phyloP scores from a whole-genome alignment of 2,329 filamentous ascomycete species.

The Hypoxylon sp. region DNA sequence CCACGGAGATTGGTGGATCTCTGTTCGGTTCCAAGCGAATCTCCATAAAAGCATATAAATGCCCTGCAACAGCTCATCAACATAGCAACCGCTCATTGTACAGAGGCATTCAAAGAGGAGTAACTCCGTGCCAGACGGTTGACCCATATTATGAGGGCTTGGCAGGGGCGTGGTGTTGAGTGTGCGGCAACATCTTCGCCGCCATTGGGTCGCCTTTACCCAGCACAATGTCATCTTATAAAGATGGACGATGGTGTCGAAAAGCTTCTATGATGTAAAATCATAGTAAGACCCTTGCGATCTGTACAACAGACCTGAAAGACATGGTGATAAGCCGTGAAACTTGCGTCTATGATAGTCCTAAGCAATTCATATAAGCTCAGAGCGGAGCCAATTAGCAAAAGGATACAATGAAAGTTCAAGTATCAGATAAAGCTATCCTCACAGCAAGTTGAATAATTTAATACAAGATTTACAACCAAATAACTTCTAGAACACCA shows the following conservation, averaged over 20 bases:
- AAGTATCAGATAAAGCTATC: constrained; percentile 22
- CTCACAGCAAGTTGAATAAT: constrained; percentile 3
- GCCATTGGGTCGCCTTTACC: neutral
- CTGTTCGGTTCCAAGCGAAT: constrained; percentile 44
- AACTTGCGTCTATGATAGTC: constrained; percentile 17
- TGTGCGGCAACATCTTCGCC: constrained; percentile 1
- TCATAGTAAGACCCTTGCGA: constrained; percentile 5
- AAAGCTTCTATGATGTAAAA: constrained; percentile 10
- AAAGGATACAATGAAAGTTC: constrained; percentile 13
- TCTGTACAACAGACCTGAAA: constrained; percentile 8
- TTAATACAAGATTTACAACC: constrained; percentile 4
- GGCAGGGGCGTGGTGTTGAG: neutral
- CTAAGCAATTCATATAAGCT: constrained; percentile 12
- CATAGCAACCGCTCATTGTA: constrained; percentile 34
- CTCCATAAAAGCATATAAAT: constrained; percentile 47
- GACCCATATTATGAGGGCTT: constrained; percentile 29
- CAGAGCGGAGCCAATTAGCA: neutral
- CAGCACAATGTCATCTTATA: constrained; percentile 23
- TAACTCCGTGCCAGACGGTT: constrained; percentile 13
- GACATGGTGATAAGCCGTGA: constrained; percentile 3
- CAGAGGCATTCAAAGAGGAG: constrained; percentile 40
- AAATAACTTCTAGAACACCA: constrained; percentile 1
- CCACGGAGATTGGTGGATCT: constrained; percentile 45
- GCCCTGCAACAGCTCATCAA: constrained; percentile 30
- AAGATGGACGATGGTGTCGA: constrained; percentile 2